phyloP scores from a whole-genome alignment of 2,329 filamentous ascomycete genomes.

The Ophiostoma montium region DNA sequence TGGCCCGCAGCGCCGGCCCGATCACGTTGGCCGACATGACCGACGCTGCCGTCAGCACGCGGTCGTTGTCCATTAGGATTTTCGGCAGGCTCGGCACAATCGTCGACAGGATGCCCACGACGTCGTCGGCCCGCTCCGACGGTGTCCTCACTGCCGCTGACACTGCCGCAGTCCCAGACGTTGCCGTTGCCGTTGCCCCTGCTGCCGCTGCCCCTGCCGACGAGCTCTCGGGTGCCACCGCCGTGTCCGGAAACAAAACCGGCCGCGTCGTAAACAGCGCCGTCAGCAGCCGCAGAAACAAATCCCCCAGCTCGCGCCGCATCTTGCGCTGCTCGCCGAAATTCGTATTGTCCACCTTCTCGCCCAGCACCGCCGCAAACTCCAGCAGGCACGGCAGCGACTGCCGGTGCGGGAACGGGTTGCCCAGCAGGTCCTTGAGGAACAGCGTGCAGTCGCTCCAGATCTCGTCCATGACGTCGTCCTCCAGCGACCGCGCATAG shows the following conservation, averaged over 20 bases:
- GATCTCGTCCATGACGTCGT: conserved; percentile 96
- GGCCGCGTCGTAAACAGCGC: conserved; percentile 91
- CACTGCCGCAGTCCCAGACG: too few relatives aligned
- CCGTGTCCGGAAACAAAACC: conserved; percentile 42
- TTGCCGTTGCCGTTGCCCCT: too few relatives aligned
- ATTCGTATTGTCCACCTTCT: conserved; percentile 95
- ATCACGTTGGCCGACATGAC: conserved; percentile 76
- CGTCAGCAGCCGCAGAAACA: conserved; percentile 74
- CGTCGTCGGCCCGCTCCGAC: conserved; percentile 50
- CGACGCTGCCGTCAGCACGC: conserved; percentile 61
- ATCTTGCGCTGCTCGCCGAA: conserved; percentile 91
- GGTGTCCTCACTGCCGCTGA: too few relatives aligned
- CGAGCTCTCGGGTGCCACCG: conserved; percentile 13
- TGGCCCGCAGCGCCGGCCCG: conserved; percentile 67
- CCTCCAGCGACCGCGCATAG: conserved; percentile 79
- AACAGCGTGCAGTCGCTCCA: conserved; percentile 93
- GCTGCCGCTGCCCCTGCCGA: too few relatives aligned
- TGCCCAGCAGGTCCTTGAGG: conserved; percentile 74
- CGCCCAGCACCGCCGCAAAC: conserved; percentile 77
- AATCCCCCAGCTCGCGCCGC: conserved; percentile 77
- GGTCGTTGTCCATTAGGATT: conserved; percentile 74
- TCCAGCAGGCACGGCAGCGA: conserved; percentile 75
- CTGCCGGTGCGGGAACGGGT: conserved; percentile 89
- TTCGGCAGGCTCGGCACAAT: conserved; percentile 71
- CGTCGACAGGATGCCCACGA: conserved; percentile 63